A percentile compares a stretch with the other conserved stretches of the same genome.
Conservation (phyloP, 176 grass and related monocot species). For the Oryza glumipatula region DNA sequence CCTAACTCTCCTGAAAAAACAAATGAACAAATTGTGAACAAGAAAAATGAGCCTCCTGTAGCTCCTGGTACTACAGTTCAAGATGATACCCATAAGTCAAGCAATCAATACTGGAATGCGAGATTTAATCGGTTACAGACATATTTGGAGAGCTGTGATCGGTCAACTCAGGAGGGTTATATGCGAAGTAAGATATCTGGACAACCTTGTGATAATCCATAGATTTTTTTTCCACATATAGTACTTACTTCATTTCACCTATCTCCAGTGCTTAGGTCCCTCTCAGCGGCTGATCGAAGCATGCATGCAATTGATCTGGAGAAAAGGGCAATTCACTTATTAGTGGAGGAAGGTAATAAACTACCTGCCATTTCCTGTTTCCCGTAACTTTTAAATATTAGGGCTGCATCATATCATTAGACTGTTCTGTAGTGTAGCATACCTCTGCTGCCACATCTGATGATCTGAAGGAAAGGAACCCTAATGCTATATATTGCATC, state of each 20-base stretch:
- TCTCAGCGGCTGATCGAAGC: constrained; percentile 74
- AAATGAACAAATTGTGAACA: not conserved
- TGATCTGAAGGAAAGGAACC: not conserved
- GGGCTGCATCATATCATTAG: constrained; percentile 1
- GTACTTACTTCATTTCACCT: constrained; percentile 34
- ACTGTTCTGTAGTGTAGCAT: constrained; percentile 13
- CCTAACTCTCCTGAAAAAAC: constrained; percentile 31
- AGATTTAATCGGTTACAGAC: constrained; percentile 72
- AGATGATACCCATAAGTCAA: constrained; percentile 37
- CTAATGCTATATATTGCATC: not conserved
- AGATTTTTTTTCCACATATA: not conserved
- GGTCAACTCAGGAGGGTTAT: constrained; percentile 87
- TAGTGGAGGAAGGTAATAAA: constrained; percentile 88
- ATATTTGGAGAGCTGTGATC: constrained; percentile 76
- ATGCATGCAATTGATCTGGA: constrained; percentile 84
- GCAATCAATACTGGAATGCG: constrained; percentile 63
- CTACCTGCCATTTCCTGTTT: constrained; percentile 30
- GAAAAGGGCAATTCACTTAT: constrained; percentile 87
- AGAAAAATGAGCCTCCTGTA: constrained; percentile 40
- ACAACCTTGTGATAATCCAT: constrained; percentile 26
- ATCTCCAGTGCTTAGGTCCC: constrained; percentile 72
- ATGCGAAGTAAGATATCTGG: constrained; percentile 69
- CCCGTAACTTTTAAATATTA: not conserved
- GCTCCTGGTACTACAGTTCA: constrained; percentile 16
- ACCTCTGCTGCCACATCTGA: not conserved